Evolutionary conservation across 1,139 yeast species (phyloP).

Genomic region (Saccharomyces hybrid): DNA sequence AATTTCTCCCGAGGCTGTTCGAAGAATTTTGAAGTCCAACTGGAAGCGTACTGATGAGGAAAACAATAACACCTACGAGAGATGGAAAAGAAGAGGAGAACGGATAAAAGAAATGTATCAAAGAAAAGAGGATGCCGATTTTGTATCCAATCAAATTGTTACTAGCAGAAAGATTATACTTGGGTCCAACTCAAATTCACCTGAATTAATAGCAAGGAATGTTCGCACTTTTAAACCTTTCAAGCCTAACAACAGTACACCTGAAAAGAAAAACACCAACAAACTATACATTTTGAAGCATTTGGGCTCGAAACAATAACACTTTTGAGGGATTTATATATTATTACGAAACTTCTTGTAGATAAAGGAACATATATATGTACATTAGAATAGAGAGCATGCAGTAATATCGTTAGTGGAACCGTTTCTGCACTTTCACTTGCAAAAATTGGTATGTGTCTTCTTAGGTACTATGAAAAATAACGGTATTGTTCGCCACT

Average conservation of each 20-base stretch:
- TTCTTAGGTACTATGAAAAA: not conserved
- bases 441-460: not conserved
- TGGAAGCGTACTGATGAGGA: conserved; percentile 67
- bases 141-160: not conserved
- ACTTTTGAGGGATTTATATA: not conserved
- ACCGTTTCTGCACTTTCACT: not conserved
- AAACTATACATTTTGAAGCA: not conserved
- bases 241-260: not conserved
- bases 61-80: conserved; percentile 34
- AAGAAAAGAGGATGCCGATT: not conserved
- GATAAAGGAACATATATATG: not conserved
- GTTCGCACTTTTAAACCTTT: not conserved
- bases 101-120: conserved; percentile 21
- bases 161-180: conserved; percentile 2
- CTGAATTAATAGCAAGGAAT: not conserved
- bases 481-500: too few species aligned
- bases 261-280: not conserved
- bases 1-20: conserved; percentile 75
- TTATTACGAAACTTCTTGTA: not conserved
- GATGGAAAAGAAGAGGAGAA: conserved; percentile 46
- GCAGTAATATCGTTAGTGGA: not conserved
- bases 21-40: conserved; percentile 68
- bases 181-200: conserved; percentile 1
- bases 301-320: not conserved
- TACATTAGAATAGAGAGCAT: not conserved